Evolutionary conservation across 23 red algal species (phyloP), one percentile per base, ranked within the genome.

Genomic region (Pyropia haitanensis): DNA sequence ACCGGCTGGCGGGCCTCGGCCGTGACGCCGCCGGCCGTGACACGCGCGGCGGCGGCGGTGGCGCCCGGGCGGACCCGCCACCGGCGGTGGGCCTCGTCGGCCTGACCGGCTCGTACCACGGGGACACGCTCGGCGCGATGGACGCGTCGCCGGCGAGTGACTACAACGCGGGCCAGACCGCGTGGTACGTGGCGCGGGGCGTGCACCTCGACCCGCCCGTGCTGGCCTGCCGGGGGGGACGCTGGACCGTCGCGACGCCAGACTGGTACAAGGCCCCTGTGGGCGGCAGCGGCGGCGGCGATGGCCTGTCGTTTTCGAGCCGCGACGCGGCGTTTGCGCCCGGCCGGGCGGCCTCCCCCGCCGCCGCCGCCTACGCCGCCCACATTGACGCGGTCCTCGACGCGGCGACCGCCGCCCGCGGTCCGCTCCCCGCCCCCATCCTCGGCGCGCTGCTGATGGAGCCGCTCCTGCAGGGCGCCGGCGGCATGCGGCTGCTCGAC

Each of bases 101-200:
- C n/a, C 55, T 98, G 49, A 33, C 76, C 13, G 94, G 83, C 34
- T 64, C 79, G 15, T 98, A 98, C 53, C 94, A 98, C 70, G 94
- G 94, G 16, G 94, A 98, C 57, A 98, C 94, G n/a, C 74, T 98
- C 0, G 94, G 94, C 69, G 94, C 85, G 12, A 98, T 98, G 94
- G 74, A 98, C 58, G 91, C 86, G 52, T 72, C 84, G 20, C 62
- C 80, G 24, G 63, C 68, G 61, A 82, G 78, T 32, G 86, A 78
- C 46, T 98, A 72, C 68, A 98, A 98, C 57, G 17, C 59, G 20
- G 59, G 39, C 20, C 94, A 98, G 67, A 90, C 87, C 18, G 86
- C 94, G 19, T 98, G 94, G 94, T 98, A 88, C 73, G 49, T 77
- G 54, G 58, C 64, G 22, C 66, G 79, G 15, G 94, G 85, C 0